Base-by-base conservation (phyloP, 768 basidiomycete genomes). In the Rhizopogon rudus region DNA sequence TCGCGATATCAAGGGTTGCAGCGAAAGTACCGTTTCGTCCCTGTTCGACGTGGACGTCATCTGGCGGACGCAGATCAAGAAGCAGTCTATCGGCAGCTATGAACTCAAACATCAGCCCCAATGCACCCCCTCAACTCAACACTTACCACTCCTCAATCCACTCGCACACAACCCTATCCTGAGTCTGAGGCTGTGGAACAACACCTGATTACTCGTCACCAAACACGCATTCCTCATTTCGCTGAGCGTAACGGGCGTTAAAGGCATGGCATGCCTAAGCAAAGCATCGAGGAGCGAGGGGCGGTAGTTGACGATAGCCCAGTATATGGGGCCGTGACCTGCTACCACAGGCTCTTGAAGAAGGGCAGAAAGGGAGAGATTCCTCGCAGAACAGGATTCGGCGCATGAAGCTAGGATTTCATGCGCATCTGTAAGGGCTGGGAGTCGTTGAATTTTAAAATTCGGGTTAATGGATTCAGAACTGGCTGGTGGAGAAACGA, bases 141-240 rank as follows among this genome's bases (percentile, higher is more conserved):
- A 44, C 20, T 49, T 40, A 49, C 22, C 53, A 49, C 53, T 40
- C 77, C 75, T 16, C 25, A 51, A 17, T 56, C 52, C 44, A 69
- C 67, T 56, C 22, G 59, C 44, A 29, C 53, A 57, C 16, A 59
- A 33, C 40, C 53, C 57, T 4, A 52, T 16, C 20, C 55, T 62
- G 40, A 66, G 59, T 1, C 64, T 66, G 35, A 70, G 58, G 3
- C 58, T 60, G 20, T 71, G 68, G 37, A 70, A 70, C 16, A 70
- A 46, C 1, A 14, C 17, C 43, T 71, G 68, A 40, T 71, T 65
- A 7, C 64, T 63, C 40, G 50, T 58, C 9, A 61, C 55, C 12
- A 89, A 73, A 62, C 89, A 91, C 1, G 86, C 88, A 2, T 78
- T 74, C 6, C 87, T 80, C 42, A 88, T 74, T 25, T 91, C 89